These are phyloP conservation scores for Cicer arietinum DNA, from an alignment of 306 rosid species.

Conservation along the genomic window DNA sequence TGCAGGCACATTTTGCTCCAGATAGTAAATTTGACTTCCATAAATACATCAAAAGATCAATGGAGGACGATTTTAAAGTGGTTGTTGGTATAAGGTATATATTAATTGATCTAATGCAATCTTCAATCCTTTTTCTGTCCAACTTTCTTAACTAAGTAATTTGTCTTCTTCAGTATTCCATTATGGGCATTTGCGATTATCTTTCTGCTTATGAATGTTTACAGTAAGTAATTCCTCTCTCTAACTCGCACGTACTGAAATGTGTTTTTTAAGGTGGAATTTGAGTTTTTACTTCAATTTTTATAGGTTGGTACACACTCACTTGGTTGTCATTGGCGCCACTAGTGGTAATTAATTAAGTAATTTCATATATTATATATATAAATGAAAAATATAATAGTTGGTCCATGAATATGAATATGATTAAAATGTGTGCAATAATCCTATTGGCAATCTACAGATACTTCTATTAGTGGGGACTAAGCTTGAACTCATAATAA, in stretches of 20 bases:
- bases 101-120: neutral
- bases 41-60: conserved; percentile 68
- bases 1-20: conserved; percentile 74
- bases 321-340: conserved; percentile 65
- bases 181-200: conserved; percentile 63
- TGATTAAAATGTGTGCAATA: too few relatives aligned
- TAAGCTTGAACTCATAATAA: conserved; percentile 64
- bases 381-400: too few relatives aligned
- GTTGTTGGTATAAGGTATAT: conserved; percentile 71
- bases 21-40: conserved; percentile 71
- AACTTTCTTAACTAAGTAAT: neutral
- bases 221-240: conserved; percentile 57
- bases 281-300: neutral
- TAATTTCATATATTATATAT: neutral
- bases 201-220: conserved; percentile 64
- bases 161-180: conserved; percentile 58
- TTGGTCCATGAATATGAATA: too few relatives aligned
- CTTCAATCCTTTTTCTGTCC: neutral
- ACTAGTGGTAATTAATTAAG: conserved; percentile 57
- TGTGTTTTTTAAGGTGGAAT: too few relatives aligned
- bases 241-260: neutral
- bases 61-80: conserved; percentile 82
- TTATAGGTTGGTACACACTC: conserved; percentile 67
- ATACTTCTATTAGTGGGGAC: conserved; percentile 64
- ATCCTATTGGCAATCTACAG: conserved; percentile 40